Percentiles rank a stretch among this genome's conserved stretches.
phyloP scores from a whole-genome alignment of 2,329 filamentous ascomycete species.

The Fusarium sarcochroum region DNA sequence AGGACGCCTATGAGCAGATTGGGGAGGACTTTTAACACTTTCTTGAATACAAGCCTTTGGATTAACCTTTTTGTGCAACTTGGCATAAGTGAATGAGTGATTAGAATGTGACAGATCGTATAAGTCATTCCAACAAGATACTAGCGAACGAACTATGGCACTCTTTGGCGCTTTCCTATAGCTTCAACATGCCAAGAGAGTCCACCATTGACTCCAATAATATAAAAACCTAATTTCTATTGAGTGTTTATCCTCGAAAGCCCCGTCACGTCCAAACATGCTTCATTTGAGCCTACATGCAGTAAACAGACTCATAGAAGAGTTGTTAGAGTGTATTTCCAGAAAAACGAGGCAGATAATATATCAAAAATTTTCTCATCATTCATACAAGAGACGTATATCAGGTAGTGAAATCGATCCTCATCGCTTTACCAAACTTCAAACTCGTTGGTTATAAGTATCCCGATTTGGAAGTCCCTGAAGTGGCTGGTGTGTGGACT shows the following conservation, averaged over 20 bases:
- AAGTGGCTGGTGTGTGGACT: neutral
- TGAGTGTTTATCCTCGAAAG: no score
- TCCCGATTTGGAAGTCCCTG: conserved; percentile 15
- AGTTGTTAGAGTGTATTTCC: no score
- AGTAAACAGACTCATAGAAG: no score
- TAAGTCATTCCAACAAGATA: neutral
- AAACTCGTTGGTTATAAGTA: neutral
- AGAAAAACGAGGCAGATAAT: no score
- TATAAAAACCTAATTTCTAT: no score
- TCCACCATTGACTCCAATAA: no score
- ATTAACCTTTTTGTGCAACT: neutral
- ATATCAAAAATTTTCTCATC: neutral
- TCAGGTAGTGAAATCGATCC: neutral
- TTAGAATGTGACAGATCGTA: neutral
- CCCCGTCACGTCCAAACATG: no score
- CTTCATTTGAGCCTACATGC: no score
- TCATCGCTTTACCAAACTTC: neutral
- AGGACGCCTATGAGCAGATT: conserved; percentile 11
- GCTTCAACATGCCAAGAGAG: neutral
- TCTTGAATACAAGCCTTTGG: conserved; percentile 45
- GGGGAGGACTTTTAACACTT: conserved; percentile 20
- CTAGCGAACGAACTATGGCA: neutral
- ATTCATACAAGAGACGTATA: neutral
- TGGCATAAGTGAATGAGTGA: neutral
- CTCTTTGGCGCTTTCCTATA: neutral